Percentiles rank a stretch among this genome's conserved stretches.
phyloP scores from a whole-genome alignment of 2,329 filamentous ascomycete species.

The Colletotrichum spinosum region DNA sequence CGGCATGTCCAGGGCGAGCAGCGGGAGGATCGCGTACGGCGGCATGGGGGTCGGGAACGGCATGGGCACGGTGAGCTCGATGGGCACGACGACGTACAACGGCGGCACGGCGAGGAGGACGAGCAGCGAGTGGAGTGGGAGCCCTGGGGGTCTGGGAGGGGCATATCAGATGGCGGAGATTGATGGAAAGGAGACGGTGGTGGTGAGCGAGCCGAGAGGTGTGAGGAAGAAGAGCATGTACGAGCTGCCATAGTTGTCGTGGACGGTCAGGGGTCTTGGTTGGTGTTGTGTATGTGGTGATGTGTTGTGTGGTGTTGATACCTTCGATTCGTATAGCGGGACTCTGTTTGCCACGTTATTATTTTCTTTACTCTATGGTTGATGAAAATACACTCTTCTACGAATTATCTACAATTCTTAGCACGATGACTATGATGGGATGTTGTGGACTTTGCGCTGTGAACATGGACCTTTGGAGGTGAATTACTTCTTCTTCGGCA shows the following conservation, averaged over 20 bases:
- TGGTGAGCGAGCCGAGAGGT: conserved; percentile 6
- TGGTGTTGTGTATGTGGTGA: neutral
- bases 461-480: neutral
- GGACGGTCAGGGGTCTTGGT: too few relatives aligned
- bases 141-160: conserved; percentile 17
- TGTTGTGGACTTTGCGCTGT: neutral
- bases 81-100: conserved; percentile 29
- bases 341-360: neutral
- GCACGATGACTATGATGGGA: neutral
- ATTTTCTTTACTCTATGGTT: conserved; percentile 9
- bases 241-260: conserved; percentile 21
- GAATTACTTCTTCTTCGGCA: neutral
- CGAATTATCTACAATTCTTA: neutral
- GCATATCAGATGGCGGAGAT: conserved; percentile 33
- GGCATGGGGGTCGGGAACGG: conserved; percentile 22
- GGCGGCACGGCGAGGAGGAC: conserved; percentile 7
- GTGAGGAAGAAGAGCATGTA: conserved; percentile 30
- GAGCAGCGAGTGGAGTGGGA: conserved; percentile 30
- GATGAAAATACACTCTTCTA: conserved; percentile 26
- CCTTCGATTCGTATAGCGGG: conserved; percentile 27
- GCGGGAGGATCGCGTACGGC: conserved; percentile 17
- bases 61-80: conserved; percentile 28
- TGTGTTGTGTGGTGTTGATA: conserved; percentile 10
- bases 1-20: conserved; percentile 13
- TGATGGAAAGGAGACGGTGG: conserved; percentile 29